A percentile compares a stretch with the other conserved stretches of the same genome.
phyloP scores from a whole-genome alignment of 441 rosid genomes.

The Erodium moschatum region DNA sequence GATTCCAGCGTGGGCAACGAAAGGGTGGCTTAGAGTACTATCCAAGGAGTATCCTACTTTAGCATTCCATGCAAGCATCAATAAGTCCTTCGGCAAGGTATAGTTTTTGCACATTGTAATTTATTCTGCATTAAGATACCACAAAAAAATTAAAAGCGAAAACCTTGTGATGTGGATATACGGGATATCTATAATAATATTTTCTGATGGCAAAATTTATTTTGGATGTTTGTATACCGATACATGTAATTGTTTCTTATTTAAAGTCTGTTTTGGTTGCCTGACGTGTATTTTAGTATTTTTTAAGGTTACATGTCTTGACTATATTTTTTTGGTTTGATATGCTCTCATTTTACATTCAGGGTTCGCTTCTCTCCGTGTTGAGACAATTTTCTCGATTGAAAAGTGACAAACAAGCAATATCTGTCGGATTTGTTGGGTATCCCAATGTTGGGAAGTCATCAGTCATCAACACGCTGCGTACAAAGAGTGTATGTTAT shows the following conservation, averaged over 20 bases:
- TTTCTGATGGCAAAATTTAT: neutral
- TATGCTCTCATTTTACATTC: constrained; percentile 8
- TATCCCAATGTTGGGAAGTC: constrained; percentile 97
- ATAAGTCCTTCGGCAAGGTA: constrained; percentile 92
- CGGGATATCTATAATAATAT: no score
- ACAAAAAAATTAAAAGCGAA: neutral
- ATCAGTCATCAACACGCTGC: constrained; percentile 83
- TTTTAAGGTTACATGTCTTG: neutral
- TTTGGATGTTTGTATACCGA: neutral
- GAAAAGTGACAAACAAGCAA: constrained; percentile 87
- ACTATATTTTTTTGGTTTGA: neutral
- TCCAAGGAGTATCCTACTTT: constrained; percentile 89
- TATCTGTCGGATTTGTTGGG: constrained; percentile 90
- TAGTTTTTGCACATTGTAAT: neutral
- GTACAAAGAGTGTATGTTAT: constrained; percentile 64
- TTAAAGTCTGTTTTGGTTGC: neutral
- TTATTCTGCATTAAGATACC: constrained; percentile 1
- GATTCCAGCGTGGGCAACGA: constrained; percentile 92
- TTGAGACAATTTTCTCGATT: constrained; percentile 84
- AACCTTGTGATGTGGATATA: neutral
- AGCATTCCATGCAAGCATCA: constrained; percentile 93
- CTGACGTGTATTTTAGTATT: neutral
- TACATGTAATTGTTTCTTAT: neutral
- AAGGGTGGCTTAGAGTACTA: constrained; percentile 76
- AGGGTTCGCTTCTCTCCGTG: constrained; percentile 91